Evolutionary conservation across 2,329 filamentous ascomycete genomes (phyloP), one percentile per base, ranked within the genome.

Genomic region (Penicillium glabrum): DNA sequence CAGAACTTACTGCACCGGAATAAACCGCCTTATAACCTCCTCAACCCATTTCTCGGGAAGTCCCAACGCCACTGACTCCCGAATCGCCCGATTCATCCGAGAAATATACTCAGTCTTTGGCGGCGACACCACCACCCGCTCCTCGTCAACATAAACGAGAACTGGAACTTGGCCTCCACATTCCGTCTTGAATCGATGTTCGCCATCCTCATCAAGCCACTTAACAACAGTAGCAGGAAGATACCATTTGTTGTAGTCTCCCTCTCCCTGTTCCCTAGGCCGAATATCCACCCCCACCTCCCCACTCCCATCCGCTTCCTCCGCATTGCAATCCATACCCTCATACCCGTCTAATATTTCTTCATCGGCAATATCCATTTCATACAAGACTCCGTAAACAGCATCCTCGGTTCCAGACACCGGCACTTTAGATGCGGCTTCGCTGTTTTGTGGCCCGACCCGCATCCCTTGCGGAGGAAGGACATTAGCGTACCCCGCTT

Each of bases 81-180:
- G 56, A 61, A 78, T 75, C n/a, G 67, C 76, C 31, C 76, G 67
- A 57, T 78, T 77, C 75, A 78, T 77, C 51, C 76, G 59, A 3
- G 64, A 69, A 37, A 78, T 70, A 61, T 78, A 78, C 62, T 77
- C 75, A 8, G 63, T 57, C 37, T 68, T 74, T 2, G 76, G 74
- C 31, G 58, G 52, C 0, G 68, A 71, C 16, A 70, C 54, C 16
- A 49, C 43, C 13, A 76, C 70, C 31, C 72, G 67, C 52, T 69
- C 51, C 61, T 78, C 76, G 67, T 78, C 75, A 10, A 78, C 70
- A 67, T 78, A 78, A 19, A 78, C 72, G 55, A 77, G 60, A 10
- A 69, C 72, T 10, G 59, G 65, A 53, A 72, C 59, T 31, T 61
- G 44, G 8, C 58, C 57, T 9, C 33, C 46, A 27, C 27, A 35